Base-by-base conservation (phyloP, 371 early-diverging fungal species). In the Coemansia sp. region DNA sequence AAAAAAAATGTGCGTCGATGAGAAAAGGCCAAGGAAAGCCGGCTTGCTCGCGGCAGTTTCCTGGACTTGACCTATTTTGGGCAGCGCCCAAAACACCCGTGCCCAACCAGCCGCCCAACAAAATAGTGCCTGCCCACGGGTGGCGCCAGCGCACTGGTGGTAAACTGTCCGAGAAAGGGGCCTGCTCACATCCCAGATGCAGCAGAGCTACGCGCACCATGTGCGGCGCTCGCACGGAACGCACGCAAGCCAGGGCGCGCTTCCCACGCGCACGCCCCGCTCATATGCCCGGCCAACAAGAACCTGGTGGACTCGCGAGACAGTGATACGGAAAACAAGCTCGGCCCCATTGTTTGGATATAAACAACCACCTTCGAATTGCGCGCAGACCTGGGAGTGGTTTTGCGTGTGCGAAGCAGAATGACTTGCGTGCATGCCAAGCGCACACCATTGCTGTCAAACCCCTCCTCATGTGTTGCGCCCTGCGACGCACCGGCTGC, bases 231-330 rank as follows among this genome's bases (percentile, higher is more conserved):
- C 52, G 34, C 14, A 44, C 44, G 16, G 24, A 46, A 46, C 14
- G 37, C 9, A 37, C 9, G 37, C 5, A 6, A n/a, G 46, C 18
- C 46, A 16, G 18, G 18, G n/a, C 16, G n/a, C 46, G 16, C 46
- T 46, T 46, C 46, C 46, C 46, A 46, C 46, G 46, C 46, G 46
- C 46, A 46, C 46, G 46, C 46, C 46, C 16, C 18, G 46, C 14
- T 46, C 16, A 43, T 43, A 43, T 43, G 12, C 43, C 24, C 24
- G 24, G 24, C 24, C 24, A 24, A 24, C 24, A 24, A 24, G 24
- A 24, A 24, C 24, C 9, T 37, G 7, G 9, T 37, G 5, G 5
- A 5, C 9, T 37, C 37, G 5, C 37, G 9, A 9, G 37, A 9
- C 9, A 37, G 37, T 37, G 5, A 7, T 37, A 9, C 37, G 5